Evolutionary conservation across 192 early-diverging fungal species (phyloP), one percentile per base, ranked within the genome.

Genomic region (Coemansia sp.): DNA sequence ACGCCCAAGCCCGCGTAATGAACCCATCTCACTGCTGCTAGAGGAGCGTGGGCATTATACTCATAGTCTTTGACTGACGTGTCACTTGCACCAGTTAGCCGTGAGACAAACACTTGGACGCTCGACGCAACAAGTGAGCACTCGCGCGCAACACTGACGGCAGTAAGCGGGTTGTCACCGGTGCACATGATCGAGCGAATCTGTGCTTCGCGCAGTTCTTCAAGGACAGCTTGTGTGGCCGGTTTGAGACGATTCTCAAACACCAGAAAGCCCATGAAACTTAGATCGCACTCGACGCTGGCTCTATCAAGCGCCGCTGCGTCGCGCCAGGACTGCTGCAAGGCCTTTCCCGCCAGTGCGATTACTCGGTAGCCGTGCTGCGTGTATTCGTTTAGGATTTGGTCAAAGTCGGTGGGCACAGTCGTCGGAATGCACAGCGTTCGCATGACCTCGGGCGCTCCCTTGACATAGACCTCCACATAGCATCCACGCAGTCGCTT

Each of bases 221-320:
- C 70, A 4, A 99, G 87, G 1, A 93, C 90, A 2, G 74, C 64
- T 1, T 86, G 75, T 0, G 97, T 95, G 3, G 86, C 89, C 7
- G 92, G 87, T 64, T 99, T 99, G 27, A 98, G 72, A 77, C 94
- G 93, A 87, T 99, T 99, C 70, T 98, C 98, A 87, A 99, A 99
- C 21, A 99, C 87, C 27, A 99, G 88, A 66, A 99, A 94, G 0
- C 95, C 96, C 59, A 99, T 78, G 77, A 98, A 99, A 4, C 83
- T 74, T 31, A 99, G 68, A 27, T 88, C 84, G 5, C 74, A 73
- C 73, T 99, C 98, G 8, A 94, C 85, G 4, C 88, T 86, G 2
- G 87, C 84, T n/a, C 98, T 90, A 46, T 73, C 65, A 36, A 80
- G 73, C 46, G 86, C 76, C 29, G 87, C 85, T 3, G 91, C 77